phyloP scores from a whole-genome alignment of 2,329 filamentous ascomycete genomes.

The Lasiodiplodia hormozganensis region DNA sequence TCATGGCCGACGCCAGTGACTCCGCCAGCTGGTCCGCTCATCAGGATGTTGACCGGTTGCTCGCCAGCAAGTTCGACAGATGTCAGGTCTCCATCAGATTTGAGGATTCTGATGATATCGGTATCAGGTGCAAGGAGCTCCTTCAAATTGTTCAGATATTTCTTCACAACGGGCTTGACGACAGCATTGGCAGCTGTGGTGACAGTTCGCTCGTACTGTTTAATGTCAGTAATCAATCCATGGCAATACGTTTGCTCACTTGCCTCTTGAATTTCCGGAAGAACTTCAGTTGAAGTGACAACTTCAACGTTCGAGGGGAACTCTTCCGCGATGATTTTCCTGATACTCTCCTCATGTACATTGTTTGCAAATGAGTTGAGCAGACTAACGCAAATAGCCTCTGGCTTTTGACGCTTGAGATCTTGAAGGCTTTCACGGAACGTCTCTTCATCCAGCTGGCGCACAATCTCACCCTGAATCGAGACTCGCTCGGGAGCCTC shows the following conservation, averaged over 20 bases:
- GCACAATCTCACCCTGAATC: constrained; percentile 51
- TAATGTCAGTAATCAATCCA: background rate
- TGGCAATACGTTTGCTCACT: background rate
- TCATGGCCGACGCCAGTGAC: constrained; percentile 57
- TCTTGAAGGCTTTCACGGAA: constrained; percentile 49
- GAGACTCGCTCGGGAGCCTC: constrained; percentile 55
- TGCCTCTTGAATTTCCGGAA: constrained; percentile 55
- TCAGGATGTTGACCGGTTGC: constrained; percentile 57
- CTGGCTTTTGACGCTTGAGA: constrained; percentile 49
- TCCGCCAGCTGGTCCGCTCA: constrained; percentile 60
- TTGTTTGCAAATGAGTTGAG: constrained; percentile 57
- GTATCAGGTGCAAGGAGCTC: constrained; percentile 50
- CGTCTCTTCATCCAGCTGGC: constrained; percentile 48
- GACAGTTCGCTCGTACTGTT: constrained; percentile 54
- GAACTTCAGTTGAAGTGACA: constrained; percentile 54
- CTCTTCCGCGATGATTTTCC: constrained; percentile 50
- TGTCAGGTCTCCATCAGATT: constrained; percentile 58
- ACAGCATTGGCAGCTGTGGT: constrained; percentile 57
- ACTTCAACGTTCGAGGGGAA: constrained; percentile 53
- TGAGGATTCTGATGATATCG: constrained; percentile 56
- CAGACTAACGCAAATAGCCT: constrained; percentile 56
- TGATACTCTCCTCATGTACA: constrained; percentile 51
- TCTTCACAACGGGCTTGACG: constrained; percentile 57
- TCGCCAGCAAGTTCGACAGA: constrained; percentile 54
- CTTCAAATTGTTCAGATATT: constrained; percentile 52